Evolutionary conservation across 1,139 yeast species (phyloP).

Genomic region (Saccharomycopsis hybrid): DNA sequence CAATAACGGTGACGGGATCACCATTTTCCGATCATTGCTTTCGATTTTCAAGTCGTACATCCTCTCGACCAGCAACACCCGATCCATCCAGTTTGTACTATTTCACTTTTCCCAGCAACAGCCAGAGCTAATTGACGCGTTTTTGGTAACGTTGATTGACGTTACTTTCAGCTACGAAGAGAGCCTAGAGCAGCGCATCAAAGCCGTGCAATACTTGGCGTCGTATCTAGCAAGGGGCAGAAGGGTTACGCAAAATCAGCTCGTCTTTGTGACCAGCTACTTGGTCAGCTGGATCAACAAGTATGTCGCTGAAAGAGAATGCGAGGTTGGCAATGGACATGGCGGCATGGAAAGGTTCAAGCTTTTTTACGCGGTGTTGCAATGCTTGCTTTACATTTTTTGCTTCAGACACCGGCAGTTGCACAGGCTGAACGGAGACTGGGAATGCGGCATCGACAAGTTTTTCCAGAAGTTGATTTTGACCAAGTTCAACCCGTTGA

Average conservation of each 20-base stretch:
- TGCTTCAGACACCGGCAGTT: constrained; percentile 19
- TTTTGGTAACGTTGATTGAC: constrained; percentile 74
- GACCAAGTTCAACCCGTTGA: constrained; percentile 87
- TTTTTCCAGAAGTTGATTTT: constrained; percentile 82
- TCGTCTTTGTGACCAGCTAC: constrained; percentile 13
- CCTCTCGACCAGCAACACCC: constrained; percentile 90
- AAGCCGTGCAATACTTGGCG: constrained; percentile 86
- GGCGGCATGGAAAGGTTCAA: constrained; percentile 46
- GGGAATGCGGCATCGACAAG: constrained; percentile 83
- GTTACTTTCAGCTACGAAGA: constrained; percentile 67
- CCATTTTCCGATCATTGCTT: constrained; percentile 67
- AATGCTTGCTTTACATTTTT: constrained; percentile 72
- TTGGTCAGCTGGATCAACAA: constrained; percentile 21
- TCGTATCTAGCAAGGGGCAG: constrained; percentile 89
- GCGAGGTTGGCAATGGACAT: constrained; percentile 13
- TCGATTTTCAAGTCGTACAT: constrained; percentile 76
- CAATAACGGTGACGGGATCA: constrained; percentile 59
- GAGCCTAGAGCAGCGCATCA: constrained; percentile 67
- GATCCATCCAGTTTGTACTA: constrained; percentile 78
- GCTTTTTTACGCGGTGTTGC: constrained; percentile 88
- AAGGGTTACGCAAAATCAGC: constrained; percentile 30
- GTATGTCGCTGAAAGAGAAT: constrained; percentile 19
- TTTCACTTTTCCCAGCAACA: constrained; percentile 80
- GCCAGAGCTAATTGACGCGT: constrained; percentile 79
- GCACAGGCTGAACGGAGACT: constrained; percentile 29